Evolutionary conservation across 225 moss, liverwort and hornwort genomes (phyloP), one percentile per base, ranked within the genome.

Genomic region (Thuidium tamariscinum): DNA sequence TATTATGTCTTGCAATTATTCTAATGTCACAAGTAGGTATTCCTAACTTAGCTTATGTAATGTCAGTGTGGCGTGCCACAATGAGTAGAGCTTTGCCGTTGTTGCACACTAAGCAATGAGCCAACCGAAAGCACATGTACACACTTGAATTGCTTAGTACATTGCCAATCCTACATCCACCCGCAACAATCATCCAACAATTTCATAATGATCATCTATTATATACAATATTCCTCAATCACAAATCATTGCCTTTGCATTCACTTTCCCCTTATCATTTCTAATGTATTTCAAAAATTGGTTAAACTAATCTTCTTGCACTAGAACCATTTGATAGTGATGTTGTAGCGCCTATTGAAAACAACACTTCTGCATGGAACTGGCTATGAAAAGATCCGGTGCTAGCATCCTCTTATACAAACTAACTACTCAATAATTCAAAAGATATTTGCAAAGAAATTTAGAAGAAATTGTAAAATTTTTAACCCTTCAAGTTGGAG

Each of bases 31-130:
- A 79, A 44, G 21, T 79, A 9, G 32, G 2, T 23, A 8, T 3
- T 14, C 14, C 20, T 37, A 37, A 26, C 2, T 34, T 66, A 67
- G 22, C 5, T 88, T 80, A 88, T 30, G 29, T 55, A 3, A 70
- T 76, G 22, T 80, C 86, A 69, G 86, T 6, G 3, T 69, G 86
- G 4, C 29, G 63, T 56, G 83, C 88, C 5, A 90, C 11, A 55
- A 48, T 60, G 14, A 90, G 75, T 11, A 90, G 22, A 71, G 86
- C n/a, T 84, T 70, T 88, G 81, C 88, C 86, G 0, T 88, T 64
- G 8, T 86, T 89, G 88, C 76, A 91, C 18, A 81, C 88, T 9
- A 91, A 16, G 41, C 56, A 84, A 80, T 89, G 91, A 14, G 77
- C 86, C 64, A 88, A 77, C 9, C 86, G 86, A 69, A 91, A 74